Percentiles rank a stretch among this genome's conserved stretches.
These are phyloP conservation scores for Pseudopediastrum boryanum DNA, from an alignment of 139 green algal genomes.

Conservation along the genomic window DNA sequence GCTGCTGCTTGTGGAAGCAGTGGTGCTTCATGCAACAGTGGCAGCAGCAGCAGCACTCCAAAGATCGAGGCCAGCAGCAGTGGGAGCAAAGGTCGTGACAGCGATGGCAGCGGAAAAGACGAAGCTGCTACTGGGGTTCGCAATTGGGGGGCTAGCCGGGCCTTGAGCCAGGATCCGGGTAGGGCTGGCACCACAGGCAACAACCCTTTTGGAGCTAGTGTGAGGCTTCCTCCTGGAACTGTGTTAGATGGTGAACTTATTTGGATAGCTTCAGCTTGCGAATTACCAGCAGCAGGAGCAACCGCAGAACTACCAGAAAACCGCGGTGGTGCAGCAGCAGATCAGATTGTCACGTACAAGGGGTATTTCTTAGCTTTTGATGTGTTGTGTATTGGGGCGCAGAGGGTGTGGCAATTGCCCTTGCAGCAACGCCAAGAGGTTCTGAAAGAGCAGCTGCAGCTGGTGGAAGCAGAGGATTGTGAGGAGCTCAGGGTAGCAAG, in stretches of 20 bases:
- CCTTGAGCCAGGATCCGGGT: neutral
- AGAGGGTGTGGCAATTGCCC: constrained; percentile 34
- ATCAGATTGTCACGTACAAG: neutral
- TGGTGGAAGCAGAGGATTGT: constrained; percentile 11
- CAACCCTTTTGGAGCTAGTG: neutral
- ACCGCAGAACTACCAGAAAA: neutral
- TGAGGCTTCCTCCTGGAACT: constrained; percentile 31
- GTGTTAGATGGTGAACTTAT: constrained; percentile 49
- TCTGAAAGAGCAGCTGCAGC: constrained; percentile 9
- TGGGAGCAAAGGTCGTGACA: neutral
- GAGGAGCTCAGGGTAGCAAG: neutral
- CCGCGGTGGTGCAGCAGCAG: neutral
- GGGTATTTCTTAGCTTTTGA: constrained; percentile 49
- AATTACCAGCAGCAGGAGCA: neutral
- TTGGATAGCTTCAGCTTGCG: neutral
- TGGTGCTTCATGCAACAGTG: neutral
- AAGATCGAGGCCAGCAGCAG: neutral
- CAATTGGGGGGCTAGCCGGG: too few species aligned
- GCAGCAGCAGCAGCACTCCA: neutral
- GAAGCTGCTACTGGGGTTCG: too few species aligned
- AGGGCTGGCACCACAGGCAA: neutral
- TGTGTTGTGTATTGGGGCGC: constrained; percentile 8
- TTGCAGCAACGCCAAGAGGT: constrained; percentile 19
- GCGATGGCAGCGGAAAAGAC: neutral
- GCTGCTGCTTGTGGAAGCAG: neutral